These are phyloP conservation scores for Meyerozyma carpophila DNA, from an alignment of 1,139 yeast genomes.

Conservation along the genomic window DNA sequence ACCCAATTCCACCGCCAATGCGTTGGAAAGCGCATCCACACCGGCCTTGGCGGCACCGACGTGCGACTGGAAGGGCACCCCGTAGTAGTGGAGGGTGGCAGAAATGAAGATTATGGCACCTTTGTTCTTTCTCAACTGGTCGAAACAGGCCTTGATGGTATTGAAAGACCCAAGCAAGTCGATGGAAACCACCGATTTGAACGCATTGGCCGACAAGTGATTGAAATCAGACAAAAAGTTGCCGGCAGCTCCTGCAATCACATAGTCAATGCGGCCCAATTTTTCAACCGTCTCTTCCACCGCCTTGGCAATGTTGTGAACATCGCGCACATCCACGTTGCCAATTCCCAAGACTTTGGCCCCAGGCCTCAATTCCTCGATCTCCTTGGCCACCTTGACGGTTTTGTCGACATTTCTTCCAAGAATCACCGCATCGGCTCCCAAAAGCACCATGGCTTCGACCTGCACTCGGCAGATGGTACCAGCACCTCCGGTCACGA, in stretches of 20 bases:
- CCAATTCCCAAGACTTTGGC: conserved; percentile 65
- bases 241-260: conserved; percentile 95
- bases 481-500: conserved; percentile 95
- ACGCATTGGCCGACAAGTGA: conserved; percentile 76
- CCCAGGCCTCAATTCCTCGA: conserved; percentile 49
- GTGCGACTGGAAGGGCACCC: conserved; percentile 80
- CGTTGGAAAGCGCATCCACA: conserved; percentile 76
- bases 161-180: conserved; percentile 84
- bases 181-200: conserved; percentile 77
- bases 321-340: conserved; percentile 70
- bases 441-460: conserved; percentile 73
- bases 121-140: conserved; percentile 55
- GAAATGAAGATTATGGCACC: conserved; percentile 77
- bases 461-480: conserved; percentile 84
- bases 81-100: conserved; percentile 84
- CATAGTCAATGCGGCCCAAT: conserved; percentile 74
- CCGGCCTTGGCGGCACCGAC: conserved; percentile 96
- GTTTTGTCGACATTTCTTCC: conserved; percentile 74
- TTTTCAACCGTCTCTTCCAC: conserved; percentile 57
- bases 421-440: conserved; percentile 80
- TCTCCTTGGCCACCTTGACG: conserved; percentile 59
- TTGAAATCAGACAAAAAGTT: conserved; percentile 79
- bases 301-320: conserved; percentile 52
- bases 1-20: conserved; percentile 83
- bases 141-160: conserved; percentile 75